Percentiles rank a stretch among this genome's conserved stretches.
phyloP scores from a whole-genome alignment of 208 protist genomes.

The Polymyxa betae region DNA sequence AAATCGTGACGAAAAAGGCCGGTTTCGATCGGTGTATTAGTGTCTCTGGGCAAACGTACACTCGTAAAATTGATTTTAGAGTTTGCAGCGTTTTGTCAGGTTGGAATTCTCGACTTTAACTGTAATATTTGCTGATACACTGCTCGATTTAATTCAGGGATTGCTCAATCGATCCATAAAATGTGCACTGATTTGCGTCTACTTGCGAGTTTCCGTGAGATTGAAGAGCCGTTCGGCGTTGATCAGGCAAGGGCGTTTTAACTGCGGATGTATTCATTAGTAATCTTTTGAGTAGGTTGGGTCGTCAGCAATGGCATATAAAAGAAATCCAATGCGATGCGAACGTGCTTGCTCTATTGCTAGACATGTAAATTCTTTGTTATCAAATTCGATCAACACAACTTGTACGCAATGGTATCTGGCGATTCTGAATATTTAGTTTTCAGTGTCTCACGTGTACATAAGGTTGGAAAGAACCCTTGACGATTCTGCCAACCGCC shows the following conservation, averaged over 20 bases:
- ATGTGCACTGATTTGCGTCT: conserved; percentile 75
- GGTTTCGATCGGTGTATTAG: conserved; percentile 66
- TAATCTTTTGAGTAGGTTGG: conserved; percentile 70
- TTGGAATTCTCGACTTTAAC: background rate
- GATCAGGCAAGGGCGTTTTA: conserved; percentile 51
- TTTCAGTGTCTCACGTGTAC: background rate
- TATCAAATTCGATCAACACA: conserved; percentile 54
- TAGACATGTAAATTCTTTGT: conserved; percentile 65
- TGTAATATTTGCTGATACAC: no score
- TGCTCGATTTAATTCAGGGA: background rate
- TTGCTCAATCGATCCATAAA: conserved; percentile 69
- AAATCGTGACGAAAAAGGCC: conserved; percentile 65
- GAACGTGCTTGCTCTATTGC: conserved; percentile 72
- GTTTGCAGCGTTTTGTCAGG: conserved; percentile 62
- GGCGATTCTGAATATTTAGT: background rate
- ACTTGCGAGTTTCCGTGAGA: conserved; percentile 72
- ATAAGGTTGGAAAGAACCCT: conserved; percentile 75
- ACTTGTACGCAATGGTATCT: conserved; percentile 70
- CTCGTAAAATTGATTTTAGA: conserved; percentile 66
- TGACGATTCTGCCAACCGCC: conserved; percentile 70
- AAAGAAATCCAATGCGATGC: conserved; percentile 78
- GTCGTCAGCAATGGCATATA: conserved; percentile 77
- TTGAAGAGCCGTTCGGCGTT: conserved; percentile 74
- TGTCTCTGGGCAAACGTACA: conserved; percentile 77
- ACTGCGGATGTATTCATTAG: background rate